Percentiles rank a stretch among this genome's conserved stretches.
Conservation (phyloP, 2,329 filamentous ascomycete genomes). For the Fusarium brevicatenulatum region DNA sequence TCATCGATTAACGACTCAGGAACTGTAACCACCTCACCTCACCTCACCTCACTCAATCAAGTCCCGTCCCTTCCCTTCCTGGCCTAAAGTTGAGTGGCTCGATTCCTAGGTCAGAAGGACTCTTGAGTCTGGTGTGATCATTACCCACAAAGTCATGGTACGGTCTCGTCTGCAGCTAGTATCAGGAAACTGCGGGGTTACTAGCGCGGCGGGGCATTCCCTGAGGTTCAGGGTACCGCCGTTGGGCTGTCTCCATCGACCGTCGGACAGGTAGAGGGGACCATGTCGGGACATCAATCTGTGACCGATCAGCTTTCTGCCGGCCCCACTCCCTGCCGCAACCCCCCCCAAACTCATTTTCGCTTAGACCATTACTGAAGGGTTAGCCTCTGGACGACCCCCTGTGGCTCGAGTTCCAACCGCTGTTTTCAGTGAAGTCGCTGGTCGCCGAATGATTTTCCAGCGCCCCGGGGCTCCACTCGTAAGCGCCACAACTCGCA, state of each 20-base stretch:
- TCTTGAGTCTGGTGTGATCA: conserved; percentile 32
- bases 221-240: conserved; percentile 20
- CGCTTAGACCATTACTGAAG: conserved; percentile 2
- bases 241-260: neutral
- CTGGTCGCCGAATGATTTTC: conserved; percentile 7
- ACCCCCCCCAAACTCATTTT: conserved; percentile 19
- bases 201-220: conserved; percentile 23
- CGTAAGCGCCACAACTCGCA: conserved; percentile 33
- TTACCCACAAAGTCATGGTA: conserved; percentile 31
- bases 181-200: conserved; percentile 35
- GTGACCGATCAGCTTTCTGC: conserved; percentile 30
- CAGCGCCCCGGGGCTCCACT: conserved; percentile 22
- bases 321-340: conserved; percentile 21
- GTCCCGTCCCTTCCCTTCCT: conserved; percentile 13
- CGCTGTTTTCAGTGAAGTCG: conserved; percentile 31
- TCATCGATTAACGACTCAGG: conserved; percentile 36
- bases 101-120: conserved; percentile 33
- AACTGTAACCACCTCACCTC: conserved; percentile 31
- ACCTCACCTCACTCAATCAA: conserved; percentile 16
- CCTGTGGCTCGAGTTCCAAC: conserved; percentile 18
- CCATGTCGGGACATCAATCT: conserved; percentile 20
- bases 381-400: conserved; percentile 4
- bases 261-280: conserved; percentile 11
- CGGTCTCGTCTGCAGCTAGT: conserved; percentile 27
- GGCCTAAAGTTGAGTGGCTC: conserved; percentile 30